Conservation (phyloP, 2,329 filamentous ascomycete species). For the Xylariaceae sp. region DNA sequence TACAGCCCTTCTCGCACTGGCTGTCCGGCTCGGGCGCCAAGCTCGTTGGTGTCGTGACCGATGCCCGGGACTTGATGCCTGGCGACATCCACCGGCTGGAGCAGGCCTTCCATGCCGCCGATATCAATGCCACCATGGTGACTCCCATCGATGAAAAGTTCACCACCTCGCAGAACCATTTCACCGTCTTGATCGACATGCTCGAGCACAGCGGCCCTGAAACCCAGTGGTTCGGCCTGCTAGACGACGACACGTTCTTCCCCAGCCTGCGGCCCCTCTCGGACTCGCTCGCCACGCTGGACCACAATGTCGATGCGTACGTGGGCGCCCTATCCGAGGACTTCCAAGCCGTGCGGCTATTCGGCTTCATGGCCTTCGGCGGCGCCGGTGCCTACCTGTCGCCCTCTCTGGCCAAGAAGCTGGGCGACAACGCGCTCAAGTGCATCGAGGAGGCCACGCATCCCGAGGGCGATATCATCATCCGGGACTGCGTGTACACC, state of each 20-base stretch:
- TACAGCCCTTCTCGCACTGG: slow-evolving; percentile 49
- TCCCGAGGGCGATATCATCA: slow-evolving; percentile 44
- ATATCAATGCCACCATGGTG: slow-evolving; percentile 28
- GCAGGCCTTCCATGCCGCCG: slow-evolving; percentile 23
- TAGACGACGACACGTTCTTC: slow-evolving; percentile 60
- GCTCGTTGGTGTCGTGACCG: slow-evolving; percentile 44
- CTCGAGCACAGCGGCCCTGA: slow-evolving; percentile 32
- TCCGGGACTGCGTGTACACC: slow-evolving; percentile 49
- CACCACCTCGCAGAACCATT: slow-evolving; percentile 47
- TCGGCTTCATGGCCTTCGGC: slow-evolving; percentile 54
- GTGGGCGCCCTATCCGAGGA: slow-evolving; percentile 53
- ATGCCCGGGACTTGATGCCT: slow-evolving; percentile 26
- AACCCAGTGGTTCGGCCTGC: slow-evolving; percentile 48
- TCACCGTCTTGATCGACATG: slow-evolving; percentile 45
- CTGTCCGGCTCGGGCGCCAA: slow-evolving; percentile 41
- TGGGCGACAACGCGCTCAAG: slow-evolving; percentile 38
- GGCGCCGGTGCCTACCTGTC: slow-evolving; percentile 54
- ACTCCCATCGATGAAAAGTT: slow-evolving; percentile 26
- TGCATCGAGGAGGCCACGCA: slow-evolving; percentile 39
- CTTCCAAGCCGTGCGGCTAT: slow-evolving; percentile 40
- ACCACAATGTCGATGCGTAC: slow-evolving; percentile 43
- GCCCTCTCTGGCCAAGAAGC: slow-evolving; percentile 38
- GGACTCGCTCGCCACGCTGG: slow-evolving; percentile 37
- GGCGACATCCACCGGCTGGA: slow-evolving; percentile 26
- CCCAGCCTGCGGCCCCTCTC: slow-evolving; percentile 44